Base-by-base conservation (phyloP, 768 basidiomycete genomes). In the Hericium alpestre region DNA sequence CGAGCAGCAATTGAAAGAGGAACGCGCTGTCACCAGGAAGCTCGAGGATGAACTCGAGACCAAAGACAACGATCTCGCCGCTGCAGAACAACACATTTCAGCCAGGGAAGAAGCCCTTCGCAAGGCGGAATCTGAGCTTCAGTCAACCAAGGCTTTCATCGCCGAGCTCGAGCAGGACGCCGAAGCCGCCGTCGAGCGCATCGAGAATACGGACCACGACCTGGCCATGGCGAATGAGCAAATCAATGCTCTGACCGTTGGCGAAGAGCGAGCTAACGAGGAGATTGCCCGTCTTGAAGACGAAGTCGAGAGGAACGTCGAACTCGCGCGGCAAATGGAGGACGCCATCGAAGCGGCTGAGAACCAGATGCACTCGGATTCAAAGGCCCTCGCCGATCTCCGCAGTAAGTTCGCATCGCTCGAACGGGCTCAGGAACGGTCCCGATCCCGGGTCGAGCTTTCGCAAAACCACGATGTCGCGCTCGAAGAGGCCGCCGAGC, bases 261-360 rank as follows among this genome's bases (percentile, higher is more conserved):
- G 78, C 41, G 73, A 81, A 50, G 73, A 75, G 18, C 39, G 37
- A 16, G 23, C 41, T 5, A 15, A 46, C 20, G 39, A 54, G 40
- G 27, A 41, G 12, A 38, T 55, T 18, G 55, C 55, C 1, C 27
- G 16, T 3, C 55, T 63, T 47, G 70, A 72, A 15, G 74, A 80
- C 51, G 76, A 77, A 54, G 65, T 77, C 50, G 75, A 80, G 53
- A 71, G 74, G 53, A 72, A 81, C 10, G 70, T 75, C 15, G 79
- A 85, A 62, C 73, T 84, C 2, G 80, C 74, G 18, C 70, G 75
- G 47, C 86, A 90, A 66, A 75, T 90, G 76, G 85, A 91, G 61
- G 80, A 84, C 1, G 90, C 88, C 0, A 69, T 93, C 54, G 81
- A 86, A 53, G 87, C 82, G 6, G 82, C 83, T 0, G 87, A 91